phyloP scores from a whole-genome alignment of 1,284 basidiomycete genomes.

The Ganoderma leucocontextum region DNA sequence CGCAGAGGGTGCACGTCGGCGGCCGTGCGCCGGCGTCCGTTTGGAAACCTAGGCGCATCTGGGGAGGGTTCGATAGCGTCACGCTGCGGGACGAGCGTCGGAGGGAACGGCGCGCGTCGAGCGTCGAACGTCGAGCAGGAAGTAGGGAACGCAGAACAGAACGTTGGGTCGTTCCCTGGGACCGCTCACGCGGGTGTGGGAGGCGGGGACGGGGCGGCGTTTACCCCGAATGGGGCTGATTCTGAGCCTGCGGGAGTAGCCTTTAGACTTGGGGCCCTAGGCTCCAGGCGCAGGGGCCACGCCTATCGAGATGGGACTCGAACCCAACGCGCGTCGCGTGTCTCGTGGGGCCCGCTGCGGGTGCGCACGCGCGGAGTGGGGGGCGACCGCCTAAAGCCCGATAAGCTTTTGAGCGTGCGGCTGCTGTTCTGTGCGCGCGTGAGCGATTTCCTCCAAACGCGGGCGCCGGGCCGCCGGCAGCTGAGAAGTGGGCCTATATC shows the following conservation, averaged over 20 bases:
- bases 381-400: conserved; percentile 13
- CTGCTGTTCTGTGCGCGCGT: background rate
- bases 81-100: background rate
- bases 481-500: background rate
- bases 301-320: conserved; percentile 12
- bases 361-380: conserved; percentile 1
- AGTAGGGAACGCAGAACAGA: background rate
- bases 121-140: background rate
- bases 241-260: conserved; percentile 19
- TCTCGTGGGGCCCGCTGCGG: background rate
- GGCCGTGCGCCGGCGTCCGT: background rate
- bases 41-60: background rate
- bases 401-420: conserved; percentile 8
- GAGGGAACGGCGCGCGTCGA: background rate
- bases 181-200: background rate
- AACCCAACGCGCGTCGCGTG: conserved; percentile 1
- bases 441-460: background rate
- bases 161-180: too few species aligned
- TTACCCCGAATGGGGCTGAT: background rate
- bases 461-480: background rate
- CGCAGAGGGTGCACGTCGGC: background rate
- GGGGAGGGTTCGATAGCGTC: conserved; percentile 1
- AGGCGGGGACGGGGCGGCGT: conserved; percentile 4
- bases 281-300: conserved; percentile 15
- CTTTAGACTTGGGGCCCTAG: conserved; percentile 29